Percentiles rank a stretch among this genome's conserved stretches.
phyloP scores from a whole-genome alignment of 441 rosid genomes.

The Monsonia emarginata region DNA sequence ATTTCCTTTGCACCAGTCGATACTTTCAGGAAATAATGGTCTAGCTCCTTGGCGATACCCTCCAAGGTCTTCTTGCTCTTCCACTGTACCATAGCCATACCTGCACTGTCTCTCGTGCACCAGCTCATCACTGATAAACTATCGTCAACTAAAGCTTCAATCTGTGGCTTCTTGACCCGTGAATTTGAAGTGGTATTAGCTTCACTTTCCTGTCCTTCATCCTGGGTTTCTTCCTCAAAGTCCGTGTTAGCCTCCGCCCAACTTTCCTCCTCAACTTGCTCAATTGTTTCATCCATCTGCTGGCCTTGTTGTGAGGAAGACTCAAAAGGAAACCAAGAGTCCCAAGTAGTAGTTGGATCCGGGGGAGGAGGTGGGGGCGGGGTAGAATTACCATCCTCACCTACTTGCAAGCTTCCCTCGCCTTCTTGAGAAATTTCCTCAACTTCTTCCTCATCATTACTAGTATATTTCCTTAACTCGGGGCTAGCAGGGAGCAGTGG shows the following conservation, averaged over 20 bases:
- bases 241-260: conserved; percentile 67
- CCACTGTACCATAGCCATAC: conserved; percentile 29
- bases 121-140: conserved; percentile 49
- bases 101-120: conserved; percentile 37
- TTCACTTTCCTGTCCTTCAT: conserved; percentile 19
- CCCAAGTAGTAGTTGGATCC: conserved; percentile 38
- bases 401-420: conserved; percentile 33
- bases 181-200: conserved; percentile 22
- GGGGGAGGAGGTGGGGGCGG: conserved; percentile 37
- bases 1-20: conserved; percentile 66
- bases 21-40: conserved; percentile 80
- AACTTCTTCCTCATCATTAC: conserved; percentile 6
- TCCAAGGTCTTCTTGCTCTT: conserved; percentile 59
- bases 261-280: conserved; percentile 44
- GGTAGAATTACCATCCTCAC: conserved; percentile 24
- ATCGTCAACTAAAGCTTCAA: conserved; percentile 41
- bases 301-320: conserved; percentile 21
- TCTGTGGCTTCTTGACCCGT: conserved; percentile 28
- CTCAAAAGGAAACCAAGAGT: conserved; percentile 42
- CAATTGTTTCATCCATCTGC: conserved; percentile 26
- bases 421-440: conserved; percentile 18
- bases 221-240: conserved; percentile 53
- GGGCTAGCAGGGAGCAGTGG: conserved; percentile 75
- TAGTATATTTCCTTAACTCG: conserved; percentile 31
- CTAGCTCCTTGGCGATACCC: conserved; percentile 58